Evolutionary conservation across 108 stramenopile genomes (phyloP).

Genomic region (Nitzschia putrida): DNA sequence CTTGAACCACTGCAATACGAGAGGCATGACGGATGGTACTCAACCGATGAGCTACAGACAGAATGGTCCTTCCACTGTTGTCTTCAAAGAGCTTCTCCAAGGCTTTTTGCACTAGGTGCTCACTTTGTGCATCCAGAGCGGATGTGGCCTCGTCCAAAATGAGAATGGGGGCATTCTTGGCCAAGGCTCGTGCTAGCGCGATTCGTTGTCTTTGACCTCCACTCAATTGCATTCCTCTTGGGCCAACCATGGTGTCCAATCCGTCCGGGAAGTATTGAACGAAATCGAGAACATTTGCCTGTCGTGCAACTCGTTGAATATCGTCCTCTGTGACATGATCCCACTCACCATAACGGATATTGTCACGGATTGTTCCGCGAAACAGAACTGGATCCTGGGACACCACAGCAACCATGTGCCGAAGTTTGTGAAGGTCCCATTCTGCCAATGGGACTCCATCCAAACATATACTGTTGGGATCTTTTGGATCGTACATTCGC

Average conservation of each 20-base stretch:
- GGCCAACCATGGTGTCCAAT: conserved; percentile 86
- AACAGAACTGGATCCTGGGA: conserved; percentile 93
- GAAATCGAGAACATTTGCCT: conserved; percentile 80
- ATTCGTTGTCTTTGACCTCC: conserved; percentile 94
- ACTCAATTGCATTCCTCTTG: conserved; percentile 85
- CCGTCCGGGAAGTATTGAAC: conserved; percentile 75
- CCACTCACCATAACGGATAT: conserved; percentile 81
- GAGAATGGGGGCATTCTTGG: conserved; percentile 73
- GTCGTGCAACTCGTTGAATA: conserved; percentile 62
- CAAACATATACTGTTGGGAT: conserved; percentile 49
- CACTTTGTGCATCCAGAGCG: conserved; percentile 90
- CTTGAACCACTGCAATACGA: conserved; percentile 81
- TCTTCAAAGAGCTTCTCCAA: conserved; percentile 53
- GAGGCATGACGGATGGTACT: conserved; percentile 85
- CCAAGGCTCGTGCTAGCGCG: conserved; percentile 83
- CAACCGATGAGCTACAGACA: conserved; percentile 88
- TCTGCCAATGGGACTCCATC: conserved; percentile 69
- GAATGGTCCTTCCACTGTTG: conserved; percentile 65
- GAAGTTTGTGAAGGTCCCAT: conserved; percentile 61
- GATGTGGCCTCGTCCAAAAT: conserved; percentile 82
- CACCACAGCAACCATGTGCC: conserved; percentile 82
- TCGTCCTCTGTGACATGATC: conserved; percentile 66
- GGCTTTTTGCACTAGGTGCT: conserved; percentile 76
- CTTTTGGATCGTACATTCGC: conserved; percentile 75
- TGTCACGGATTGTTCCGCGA: conserved; percentile 82